phyloP scores from a whole-genome alignment of 2,329 filamentous ascomycete species.

The Tolypocladium paradoxum region DNA sequence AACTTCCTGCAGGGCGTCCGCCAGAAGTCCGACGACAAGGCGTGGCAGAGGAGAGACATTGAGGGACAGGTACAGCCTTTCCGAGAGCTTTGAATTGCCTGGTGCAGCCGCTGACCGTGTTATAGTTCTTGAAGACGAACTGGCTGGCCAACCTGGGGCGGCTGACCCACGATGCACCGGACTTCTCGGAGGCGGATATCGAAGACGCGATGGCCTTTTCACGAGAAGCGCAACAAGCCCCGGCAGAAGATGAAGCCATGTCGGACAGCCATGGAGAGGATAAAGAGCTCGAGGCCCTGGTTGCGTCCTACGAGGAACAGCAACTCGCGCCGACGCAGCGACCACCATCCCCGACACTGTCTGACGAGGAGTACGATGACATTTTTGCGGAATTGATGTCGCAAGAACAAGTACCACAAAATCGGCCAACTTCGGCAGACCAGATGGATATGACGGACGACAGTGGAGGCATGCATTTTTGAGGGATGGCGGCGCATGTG shows the following conservation, averaged over 20 bases:
- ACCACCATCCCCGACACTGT: slow-evolving; percentile 25
- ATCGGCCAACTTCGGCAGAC: slow-evolving; percentile 16
- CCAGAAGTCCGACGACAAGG: slow-evolving; percentile 47
- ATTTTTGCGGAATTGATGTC: slow-evolving; percentile 40
- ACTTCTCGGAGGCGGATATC: slow-evolving; percentile 38
- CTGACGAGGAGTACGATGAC: slow-evolving; percentile 51
- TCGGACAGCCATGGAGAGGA: slow-evolving; percentile 40
- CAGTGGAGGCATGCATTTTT: not conserved
- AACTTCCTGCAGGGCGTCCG: slow-evolving; percentile 60
- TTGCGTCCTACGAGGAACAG: slow-evolving; percentile 34
- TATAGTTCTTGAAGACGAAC: slow-evolving; percentile 24
- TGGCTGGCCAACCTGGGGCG: slow-evolving; percentile 21
- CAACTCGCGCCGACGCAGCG: slow-evolving; percentile 10
- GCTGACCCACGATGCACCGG: slow-evolving; percentile 23
- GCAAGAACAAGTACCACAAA: slow-evolving; percentile 15
- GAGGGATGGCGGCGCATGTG: slow-evolving; percentile 2
- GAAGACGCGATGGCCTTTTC: slow-evolving; percentile 34
- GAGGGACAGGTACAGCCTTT: slow-evolving; percentile 36
- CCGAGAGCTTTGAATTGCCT: not conserved
- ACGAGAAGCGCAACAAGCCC: slow-evolving; percentile 11
- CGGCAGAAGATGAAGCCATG: slow-evolving; percentile 36
- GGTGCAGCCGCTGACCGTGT: not conserved
- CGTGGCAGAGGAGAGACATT: slow-evolving; percentile 50
- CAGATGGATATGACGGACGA: slow-evolving; percentile 33
- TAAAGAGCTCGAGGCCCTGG: slow-evolving; percentile 45